Percentiles rank a stretch among this genome's conserved stretches.
Evolutionary conservation across 164 flowering plant genomes (phyloP).

Genomic region (Echeveria elegans): DNA sequence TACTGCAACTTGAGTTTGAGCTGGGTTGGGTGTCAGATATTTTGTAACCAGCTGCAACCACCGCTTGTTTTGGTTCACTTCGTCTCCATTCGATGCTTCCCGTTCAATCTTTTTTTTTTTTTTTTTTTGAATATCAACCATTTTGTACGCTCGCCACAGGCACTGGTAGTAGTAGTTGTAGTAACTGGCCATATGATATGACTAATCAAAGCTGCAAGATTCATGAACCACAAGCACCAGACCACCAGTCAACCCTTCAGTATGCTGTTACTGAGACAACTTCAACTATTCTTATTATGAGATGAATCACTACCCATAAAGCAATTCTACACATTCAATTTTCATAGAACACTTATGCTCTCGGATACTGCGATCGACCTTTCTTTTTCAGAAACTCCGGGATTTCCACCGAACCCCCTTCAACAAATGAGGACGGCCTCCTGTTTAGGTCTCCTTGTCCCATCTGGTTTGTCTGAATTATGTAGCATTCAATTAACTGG

Average conservation of each 20-base stretch:
- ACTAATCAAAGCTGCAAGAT: too few species aligned
- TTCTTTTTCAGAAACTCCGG: constrained; percentile 91
- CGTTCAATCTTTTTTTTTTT: too few species aligned
- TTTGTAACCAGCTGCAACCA: not conserved
- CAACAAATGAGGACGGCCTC: constrained; percentile 47
- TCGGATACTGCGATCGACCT: constrained; percentile 86
- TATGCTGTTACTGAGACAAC: not conserved
- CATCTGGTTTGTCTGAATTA: constrained; percentile 38
- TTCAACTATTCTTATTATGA: not conserved
- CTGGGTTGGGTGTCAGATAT: not conserved
- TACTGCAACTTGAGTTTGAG: not conserved
- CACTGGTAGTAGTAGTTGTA: too few species aligned
- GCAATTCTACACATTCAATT: too few species aligned
- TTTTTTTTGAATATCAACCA: too few species aligned
- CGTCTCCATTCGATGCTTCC: not conserved
- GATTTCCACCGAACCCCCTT: constrained; percentile 67
- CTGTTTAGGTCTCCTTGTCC: constrained; percentile 47
- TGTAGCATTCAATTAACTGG: not conserved
- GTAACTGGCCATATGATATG: too few species aligned
- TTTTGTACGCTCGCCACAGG: too few species aligned
- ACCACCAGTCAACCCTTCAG: too few species aligned
- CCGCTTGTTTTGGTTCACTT: not conserved
- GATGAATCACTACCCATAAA: not conserved
- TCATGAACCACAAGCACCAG: too few species aligned
- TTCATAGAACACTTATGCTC: constrained; percentile 26